Evolutionary conservation across 768 basidiomycete species (phyloP).

Genomic region (Zangia roseola): DNA sequence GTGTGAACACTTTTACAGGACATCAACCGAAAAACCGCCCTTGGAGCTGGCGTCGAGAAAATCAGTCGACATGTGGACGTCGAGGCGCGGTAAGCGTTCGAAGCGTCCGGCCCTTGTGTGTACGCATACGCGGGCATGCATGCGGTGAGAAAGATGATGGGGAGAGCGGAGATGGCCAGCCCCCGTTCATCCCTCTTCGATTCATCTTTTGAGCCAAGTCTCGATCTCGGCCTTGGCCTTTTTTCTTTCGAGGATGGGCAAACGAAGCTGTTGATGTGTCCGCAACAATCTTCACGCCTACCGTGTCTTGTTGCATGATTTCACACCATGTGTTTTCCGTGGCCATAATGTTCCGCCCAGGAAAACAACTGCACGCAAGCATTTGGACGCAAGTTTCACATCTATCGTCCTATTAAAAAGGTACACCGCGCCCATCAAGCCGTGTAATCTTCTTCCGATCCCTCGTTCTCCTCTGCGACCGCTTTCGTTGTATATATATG

Average conservation of each 20-base stretch:
- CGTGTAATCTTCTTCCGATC: not conserved
- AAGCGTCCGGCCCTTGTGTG: not conserved
- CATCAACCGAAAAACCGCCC: conserved; percentile 28
- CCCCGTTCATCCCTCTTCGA: conserved; percentile 10
- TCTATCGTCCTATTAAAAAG: not conserved
- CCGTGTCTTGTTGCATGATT: too few species aligned
- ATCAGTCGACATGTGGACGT: conserved; percentile 33
- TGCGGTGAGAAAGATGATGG: not conserved
- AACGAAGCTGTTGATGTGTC: not conserved
- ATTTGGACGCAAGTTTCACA: not conserved
- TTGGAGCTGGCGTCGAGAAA: conserved; percentile 37
- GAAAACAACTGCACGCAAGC: not conserved
- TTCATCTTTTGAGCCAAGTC: not conserved
- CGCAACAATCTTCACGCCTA: not conserved
- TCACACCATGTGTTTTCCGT: not conserved
- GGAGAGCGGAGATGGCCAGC: conserved; percentile 6
- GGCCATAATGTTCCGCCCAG: too few species aligned
- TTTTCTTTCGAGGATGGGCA: not conserved
- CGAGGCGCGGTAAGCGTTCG: conserved; percentile 14
- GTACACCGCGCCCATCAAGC: not conserved
- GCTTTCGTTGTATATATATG: conserved; percentile 9
- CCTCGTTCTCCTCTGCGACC: not conserved
- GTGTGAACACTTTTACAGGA: conserved; percentile 22
- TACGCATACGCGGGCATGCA: not conserved
- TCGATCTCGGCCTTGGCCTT: not conserved